Conservation (phyloP, 495 filamentous ascomycete species). For the Talaromyces ruber region DNA sequence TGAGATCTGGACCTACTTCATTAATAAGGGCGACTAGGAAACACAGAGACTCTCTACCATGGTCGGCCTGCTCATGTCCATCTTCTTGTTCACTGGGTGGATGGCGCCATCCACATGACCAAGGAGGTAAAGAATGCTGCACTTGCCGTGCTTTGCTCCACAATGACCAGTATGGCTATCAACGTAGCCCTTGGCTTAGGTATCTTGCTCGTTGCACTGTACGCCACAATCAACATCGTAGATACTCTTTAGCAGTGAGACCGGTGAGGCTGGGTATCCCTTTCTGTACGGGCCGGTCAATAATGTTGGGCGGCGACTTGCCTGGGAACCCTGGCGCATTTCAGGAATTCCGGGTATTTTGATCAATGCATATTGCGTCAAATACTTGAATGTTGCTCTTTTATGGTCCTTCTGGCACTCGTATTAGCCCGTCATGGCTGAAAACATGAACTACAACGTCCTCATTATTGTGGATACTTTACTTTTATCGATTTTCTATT, state of each 20-base stretch:
- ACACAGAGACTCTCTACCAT: conserved; percentile 28
- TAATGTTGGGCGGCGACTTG: conserved; percentile 9
- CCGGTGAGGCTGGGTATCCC: not conserved
- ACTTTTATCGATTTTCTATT: conserved; percentile 24
- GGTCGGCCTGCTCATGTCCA: conserved; percentile 21
- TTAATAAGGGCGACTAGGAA: conserved; percentile 35
- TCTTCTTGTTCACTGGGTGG: conserved; percentile 39
- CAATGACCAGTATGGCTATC: conserved; percentile 35
- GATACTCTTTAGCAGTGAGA: not conserved
- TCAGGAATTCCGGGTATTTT: conserved; percentile 26
- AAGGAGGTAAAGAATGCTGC: conserved; percentile 44
- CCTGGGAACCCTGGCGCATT: conserved; percentile 35
- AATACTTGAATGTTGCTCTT: conserved; percentile 26
- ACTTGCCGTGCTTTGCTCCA: conserved; percentile 32
- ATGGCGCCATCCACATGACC: conserved; percentile 41
- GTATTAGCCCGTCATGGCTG: conserved; percentile 22
- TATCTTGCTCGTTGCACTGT: conserved; percentile 39
- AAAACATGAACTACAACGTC: conserved; percentile 37
- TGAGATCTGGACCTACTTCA: conserved; percentile 39
- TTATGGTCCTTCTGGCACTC: conserved; percentile 39
- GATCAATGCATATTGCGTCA: conserved; percentile 29
- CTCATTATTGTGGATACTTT: conserved; percentile 26
- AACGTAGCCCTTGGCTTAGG: conserved; percentile 41
- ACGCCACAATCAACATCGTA: not conserved
- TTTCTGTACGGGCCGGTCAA: not conserved